Conservation (phyloP, 2,329 filamentous ascomycete species). For the Exophiala sp. region DNA sequence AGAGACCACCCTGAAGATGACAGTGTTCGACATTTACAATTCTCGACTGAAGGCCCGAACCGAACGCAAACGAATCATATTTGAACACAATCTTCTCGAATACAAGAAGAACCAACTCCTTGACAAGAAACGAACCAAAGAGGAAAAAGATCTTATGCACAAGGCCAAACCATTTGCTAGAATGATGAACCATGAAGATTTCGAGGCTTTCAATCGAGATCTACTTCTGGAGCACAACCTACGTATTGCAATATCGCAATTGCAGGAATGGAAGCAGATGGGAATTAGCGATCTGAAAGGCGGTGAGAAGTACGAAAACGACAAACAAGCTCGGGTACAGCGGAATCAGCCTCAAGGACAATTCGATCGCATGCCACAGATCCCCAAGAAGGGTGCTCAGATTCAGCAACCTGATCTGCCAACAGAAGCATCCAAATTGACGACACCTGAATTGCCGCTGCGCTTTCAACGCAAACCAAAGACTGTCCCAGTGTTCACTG, state of each 20-base stretch:
- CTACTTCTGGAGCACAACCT: conserved; percentile 88
- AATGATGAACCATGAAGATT: conserved; percentile 94
- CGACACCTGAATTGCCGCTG: conserved; percentile 73
- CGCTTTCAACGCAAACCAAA: conserved; percentile 49
- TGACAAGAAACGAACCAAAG: conserved; percentile 94
- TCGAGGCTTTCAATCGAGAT: conserved; percentile 78
- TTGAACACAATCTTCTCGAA: conserved; percentile 89
- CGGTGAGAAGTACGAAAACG: conserved; percentile 88
- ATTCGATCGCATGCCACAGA: conserved; percentile 75
- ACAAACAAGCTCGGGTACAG: conserved; percentile 74
- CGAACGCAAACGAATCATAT: conserved; percentile 93
- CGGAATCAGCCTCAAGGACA: conserved; percentile 66
- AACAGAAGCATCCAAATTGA: conserved; percentile 70
- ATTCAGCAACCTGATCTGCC: conserved; percentile 65
- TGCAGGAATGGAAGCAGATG: conserved; percentile 89
- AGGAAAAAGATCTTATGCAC: conserved; percentile 85
- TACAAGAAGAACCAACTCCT: conserved; percentile 85
- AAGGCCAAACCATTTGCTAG: conserved; percentile 94
- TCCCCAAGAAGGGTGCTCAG: conserved; percentile 61
- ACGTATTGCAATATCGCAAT: conserved; percentile 79
- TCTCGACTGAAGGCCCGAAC: conserved; percentile 83
- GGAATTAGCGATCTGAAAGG: conserved; percentile 79
- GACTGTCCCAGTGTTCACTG: conserved; percentile 34
- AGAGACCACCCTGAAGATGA: conserved; percentile 96
- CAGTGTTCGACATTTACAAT: conserved; percentile 98